phyloP scores from a whole-genome alignment of 2,329 filamentous ascomycete species.

The Echinosphaeria canescens region DNA sequence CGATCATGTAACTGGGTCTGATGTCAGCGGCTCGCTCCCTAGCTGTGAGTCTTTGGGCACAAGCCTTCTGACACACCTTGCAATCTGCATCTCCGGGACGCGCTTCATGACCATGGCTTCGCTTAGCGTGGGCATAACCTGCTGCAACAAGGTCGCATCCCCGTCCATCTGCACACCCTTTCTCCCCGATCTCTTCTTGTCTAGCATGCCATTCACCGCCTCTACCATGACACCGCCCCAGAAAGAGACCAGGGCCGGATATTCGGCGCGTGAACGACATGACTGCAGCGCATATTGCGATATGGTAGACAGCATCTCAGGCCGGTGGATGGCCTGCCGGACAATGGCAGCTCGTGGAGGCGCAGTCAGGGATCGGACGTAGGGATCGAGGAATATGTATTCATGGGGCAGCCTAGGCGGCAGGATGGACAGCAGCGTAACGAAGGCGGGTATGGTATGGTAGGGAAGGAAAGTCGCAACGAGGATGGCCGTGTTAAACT shows the following conservation, averaged over 20 bases:
- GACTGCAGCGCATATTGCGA: constrained; percentile 63
- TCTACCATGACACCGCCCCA: constrained; percentile 84
- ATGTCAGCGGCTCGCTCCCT: too few relatives aligned
- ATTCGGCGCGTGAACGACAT: constrained; percentile 48
- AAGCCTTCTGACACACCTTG: too few relatives aligned
- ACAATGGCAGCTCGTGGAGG: constrained; percentile 69
- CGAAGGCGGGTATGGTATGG: constrained; percentile 68
- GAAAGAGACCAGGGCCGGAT: constrained; percentile 63
- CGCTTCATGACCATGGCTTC: constrained; percentile 57
- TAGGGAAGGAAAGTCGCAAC: constrained; percentile 84
- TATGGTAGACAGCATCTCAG: constrained; percentile 51
- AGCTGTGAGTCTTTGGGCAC: too few relatives aligned
- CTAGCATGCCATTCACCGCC: constrained; percentile 63
- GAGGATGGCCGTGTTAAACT: constrained; percentile 63
- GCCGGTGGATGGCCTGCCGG: constrained; percentile 61
- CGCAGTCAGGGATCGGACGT: constrained; percentile 53
- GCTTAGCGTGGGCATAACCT: constrained; percentile 47
- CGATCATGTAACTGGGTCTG: constrained; percentile 84
- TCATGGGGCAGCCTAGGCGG: constrained; percentile 51
- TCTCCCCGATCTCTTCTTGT: constrained; percentile 55
- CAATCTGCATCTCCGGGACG: constrained; percentile 60
- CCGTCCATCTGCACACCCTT: constrained; percentile 57
- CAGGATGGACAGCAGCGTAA: constrained; percentile 70
- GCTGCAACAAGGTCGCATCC: constrained; percentile 54
- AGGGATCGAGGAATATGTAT: constrained; percentile 72